Evolutionary conservation across 495 filamentous ascomycete genomes (phyloP).

Genomic region (Hyphodiscus hymeniophilus): DNA sequence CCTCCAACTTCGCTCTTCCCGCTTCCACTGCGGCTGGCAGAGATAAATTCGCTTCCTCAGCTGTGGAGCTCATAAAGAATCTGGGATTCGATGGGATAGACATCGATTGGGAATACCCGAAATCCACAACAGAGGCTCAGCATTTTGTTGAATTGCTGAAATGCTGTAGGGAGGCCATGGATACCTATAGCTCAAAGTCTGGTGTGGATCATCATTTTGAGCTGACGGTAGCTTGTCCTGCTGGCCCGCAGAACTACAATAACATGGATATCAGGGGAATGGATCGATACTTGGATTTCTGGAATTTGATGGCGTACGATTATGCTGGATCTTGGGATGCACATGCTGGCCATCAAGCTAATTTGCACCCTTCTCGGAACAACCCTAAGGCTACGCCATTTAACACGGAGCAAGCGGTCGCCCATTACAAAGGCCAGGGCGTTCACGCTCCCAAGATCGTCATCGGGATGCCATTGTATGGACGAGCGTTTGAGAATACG

Average conservation of each 20-base stretch:
- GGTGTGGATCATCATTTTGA: slow-evolving; percentile 53
- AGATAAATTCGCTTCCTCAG: slow-evolving; percentile 57
- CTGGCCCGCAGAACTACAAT: slow-evolving; percentile 62
- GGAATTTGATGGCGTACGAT: slow-evolving; percentile 75
- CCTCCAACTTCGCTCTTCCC: slow-evolving; percentile 71
- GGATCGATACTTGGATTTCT: slow-evolving; percentile 82
- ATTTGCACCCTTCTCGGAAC: slow-evolving; percentile 50
- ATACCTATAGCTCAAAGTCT: slow-evolving; percentile 49
- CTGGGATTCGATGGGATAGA: slow-evolving; percentile 51
- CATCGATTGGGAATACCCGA: slow-evolving; percentile 57
- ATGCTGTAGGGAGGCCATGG: slow-evolving; percentile 50
- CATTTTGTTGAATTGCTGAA: slow-evolving; percentile 70
- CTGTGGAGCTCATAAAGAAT: slow-evolving; percentile 61
- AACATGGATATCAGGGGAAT: slow-evolving; percentile 67
- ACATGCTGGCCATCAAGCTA: slow-evolving; percentile 71
- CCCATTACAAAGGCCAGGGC: slow-evolving; percentile 57
- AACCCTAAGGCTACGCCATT: slow-evolving; percentile 65
- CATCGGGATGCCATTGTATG: slow-evolving; percentile 88
- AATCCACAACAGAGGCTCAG: slow-evolving; percentile 51
- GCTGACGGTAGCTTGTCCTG: slow-evolving; percentile 68
- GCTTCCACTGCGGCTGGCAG: slow-evolving; percentile 55
- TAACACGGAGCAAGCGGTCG: slow-evolving; percentile 58
- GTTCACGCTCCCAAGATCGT: slow-evolving; percentile 65
- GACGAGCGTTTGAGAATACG: slow-evolving; percentile 74
- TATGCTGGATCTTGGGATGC: slow-evolving; percentile 73